Percentiles rank a stretch among this genome's conserved stretches.
phyloP scores from a whole-genome alignment of 2,329 filamentous ascomycete genomes.

The Cytospora paraplurivora region DNA sequence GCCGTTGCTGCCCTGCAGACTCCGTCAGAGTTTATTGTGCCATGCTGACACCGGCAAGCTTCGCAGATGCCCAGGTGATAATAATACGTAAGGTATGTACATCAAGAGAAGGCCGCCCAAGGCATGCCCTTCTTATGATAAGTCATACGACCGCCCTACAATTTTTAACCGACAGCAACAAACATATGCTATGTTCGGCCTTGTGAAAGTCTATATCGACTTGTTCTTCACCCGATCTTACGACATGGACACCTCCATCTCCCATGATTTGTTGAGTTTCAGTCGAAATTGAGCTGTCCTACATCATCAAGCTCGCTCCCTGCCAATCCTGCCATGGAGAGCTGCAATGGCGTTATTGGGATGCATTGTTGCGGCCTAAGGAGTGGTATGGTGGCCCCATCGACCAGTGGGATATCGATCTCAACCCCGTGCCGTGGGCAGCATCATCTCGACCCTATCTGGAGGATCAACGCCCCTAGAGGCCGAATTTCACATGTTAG shows the following conservation, averaged over 20 bases:
- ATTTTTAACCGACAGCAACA: no score
- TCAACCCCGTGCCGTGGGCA: neutral
- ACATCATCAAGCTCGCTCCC: neutral
- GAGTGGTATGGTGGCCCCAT: neutral
- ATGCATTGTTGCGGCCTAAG: neutral
- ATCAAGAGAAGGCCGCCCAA: no score
- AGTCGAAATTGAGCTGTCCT: neutral
- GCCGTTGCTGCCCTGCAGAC: slow-evolving; percentile 1
- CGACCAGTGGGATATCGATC: neutral
- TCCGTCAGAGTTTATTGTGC: neutral
- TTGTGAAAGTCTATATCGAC: no score
- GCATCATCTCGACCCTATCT: neutral
- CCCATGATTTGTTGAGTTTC: neutral
- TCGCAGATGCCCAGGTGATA: no score
- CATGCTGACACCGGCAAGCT: no score
- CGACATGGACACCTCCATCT: no score
- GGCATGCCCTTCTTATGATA: no score
- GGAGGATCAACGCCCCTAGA: neutral
- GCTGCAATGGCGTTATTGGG: neutral
- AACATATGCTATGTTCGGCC: no score
- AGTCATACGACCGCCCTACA: no score
- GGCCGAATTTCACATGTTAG: neutral
- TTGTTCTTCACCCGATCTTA: no score
- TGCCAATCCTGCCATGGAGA: neutral
- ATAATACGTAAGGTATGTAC: no score